These are phyloP conservation scores for Handroanthus guayacan DNA, from an alignment of 257 asterid species.

Conservation along the genomic window DNA sequence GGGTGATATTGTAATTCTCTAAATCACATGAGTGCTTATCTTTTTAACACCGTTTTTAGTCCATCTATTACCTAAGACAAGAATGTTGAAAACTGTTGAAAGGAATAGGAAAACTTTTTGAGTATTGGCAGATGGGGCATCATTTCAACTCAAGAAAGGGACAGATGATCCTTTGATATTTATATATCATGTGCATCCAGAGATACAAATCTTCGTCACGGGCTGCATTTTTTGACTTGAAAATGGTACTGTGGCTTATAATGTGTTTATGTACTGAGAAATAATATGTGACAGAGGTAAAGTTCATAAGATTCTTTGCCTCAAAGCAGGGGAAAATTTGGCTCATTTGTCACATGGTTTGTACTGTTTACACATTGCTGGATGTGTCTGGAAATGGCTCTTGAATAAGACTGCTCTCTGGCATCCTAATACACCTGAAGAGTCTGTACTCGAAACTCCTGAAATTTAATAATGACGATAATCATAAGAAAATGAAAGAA, in stretches of 20 bases:
- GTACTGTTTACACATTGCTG: slow-evolving; percentile 2
- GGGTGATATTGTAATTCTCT: no score
- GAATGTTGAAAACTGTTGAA: slow-evolving; percentile 16
- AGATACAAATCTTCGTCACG: slow-evolving; percentile 43
- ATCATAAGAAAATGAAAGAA: not conserved
- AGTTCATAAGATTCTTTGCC: slow-evolving; percentile 41
- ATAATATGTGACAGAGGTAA: slow-evolving; percentile 22
- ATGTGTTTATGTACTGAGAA: slow-evolving; percentile 28
- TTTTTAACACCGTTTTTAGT: not conserved
- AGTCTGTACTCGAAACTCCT: not conserved
- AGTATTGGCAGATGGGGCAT: slow-evolving; percentile 17
- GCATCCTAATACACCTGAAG: not conserved
- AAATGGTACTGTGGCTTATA: slow-evolving; percentile 34
- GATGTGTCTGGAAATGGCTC: slow-evolving; percentile 21
- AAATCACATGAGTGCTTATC: not conserved
- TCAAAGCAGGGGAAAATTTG: slow-evolving; percentile 50
- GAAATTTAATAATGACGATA: slow-evolving; percentile 17
- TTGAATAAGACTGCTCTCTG: slow-evolving; percentile 18
- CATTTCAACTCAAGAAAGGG: slow-evolving; percentile 26
- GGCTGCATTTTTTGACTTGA: slow-evolving; percentile 37
- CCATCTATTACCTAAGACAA: not conserved
- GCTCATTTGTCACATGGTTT: slow-evolving; percentile 57
- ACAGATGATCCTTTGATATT: slow-evolving; percentile 1
- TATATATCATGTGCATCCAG: slow-evolving; percentile 47
- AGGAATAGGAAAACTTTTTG: slow-evolving; percentile 12